These are phyloP conservation scores for Monosporascus sp. DNA, from an alignment of 2,329 filamentous ascomycete species.

Conservation along the genomic window DNA sequence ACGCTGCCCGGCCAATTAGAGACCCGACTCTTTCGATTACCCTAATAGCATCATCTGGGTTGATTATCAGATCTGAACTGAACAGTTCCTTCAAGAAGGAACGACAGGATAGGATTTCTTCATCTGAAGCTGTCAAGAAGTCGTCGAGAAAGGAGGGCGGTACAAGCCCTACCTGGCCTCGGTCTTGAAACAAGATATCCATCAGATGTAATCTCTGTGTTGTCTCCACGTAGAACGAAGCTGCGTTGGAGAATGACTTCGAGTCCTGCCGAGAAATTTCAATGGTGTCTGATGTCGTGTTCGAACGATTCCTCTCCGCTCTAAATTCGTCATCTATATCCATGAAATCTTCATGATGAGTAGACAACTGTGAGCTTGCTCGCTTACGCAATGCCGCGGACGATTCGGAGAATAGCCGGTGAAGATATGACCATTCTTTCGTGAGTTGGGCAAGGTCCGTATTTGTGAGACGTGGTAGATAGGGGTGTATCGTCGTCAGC, in stretches of 20 bases:
- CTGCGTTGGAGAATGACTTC: conserved; percentile 34
- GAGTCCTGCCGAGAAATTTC: conserved; percentile 42
- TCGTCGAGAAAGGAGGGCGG: conserved; percentile 45
- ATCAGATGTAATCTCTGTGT: conserved; percentile 41
- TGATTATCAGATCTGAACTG: conserved; percentile 45
- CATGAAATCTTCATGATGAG: conserved; percentile 18
- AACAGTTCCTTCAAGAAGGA: conserved; percentile 47
- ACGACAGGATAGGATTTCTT: conserved; percentile 49
- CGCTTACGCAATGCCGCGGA: conserved; percentile 28
- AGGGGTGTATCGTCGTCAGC: conserved; percentile 37
- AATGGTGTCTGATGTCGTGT: conserved; percentile 27
- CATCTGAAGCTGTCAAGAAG: conserved; percentile 42
- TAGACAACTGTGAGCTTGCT: conserved; percentile 24
- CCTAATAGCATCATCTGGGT: conserved; percentile 37
- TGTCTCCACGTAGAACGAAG: conserved; percentile 44
- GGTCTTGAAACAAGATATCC: conserved; percentile 35
- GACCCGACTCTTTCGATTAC: conserved; percentile 47
- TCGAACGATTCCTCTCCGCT: conserved; percentile 49
- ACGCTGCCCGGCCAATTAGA: conserved; percentile 51
- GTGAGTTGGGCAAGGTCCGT: conserved; percentile 32
- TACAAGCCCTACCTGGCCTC: conserved; percentile 41
- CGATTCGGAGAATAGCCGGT: conserved; percentile 38
- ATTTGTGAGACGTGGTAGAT: conserved; percentile 39
- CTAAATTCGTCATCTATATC: conserved; percentile 58
- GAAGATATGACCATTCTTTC: conserved; percentile 33